A percentile compares a stretch with the other conserved stretches of the same genome.
These are phyloP conservation scores for Phialemoniopsis sp. DNA, from an alignment of 2,329 filamentous ascomycete species.

Conservation along the genomic window DNA sequence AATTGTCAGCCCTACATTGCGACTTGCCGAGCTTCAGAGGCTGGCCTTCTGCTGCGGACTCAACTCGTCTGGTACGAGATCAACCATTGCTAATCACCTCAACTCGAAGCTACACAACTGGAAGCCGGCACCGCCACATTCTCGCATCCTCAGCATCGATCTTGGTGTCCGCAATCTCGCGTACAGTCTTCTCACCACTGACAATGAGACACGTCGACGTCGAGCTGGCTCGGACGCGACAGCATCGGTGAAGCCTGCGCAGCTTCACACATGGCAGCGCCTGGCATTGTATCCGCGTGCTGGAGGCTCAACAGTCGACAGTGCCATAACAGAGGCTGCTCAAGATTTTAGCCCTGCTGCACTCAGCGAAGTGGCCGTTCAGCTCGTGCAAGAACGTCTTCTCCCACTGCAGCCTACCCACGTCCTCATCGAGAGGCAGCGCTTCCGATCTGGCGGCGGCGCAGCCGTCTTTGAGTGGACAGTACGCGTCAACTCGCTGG, in stretches of 20 bases:
- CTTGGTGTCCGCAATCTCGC: constrained; percentile 82
- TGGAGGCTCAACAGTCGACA: neutral
- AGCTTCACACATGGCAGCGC: constrained; percentile 18
- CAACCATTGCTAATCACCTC: constrained; percentile 47
- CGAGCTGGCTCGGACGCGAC: neutral
- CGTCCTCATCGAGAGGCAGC: constrained; percentile 64
- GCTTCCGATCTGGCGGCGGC: constrained; percentile 58
- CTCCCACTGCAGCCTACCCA: constrained; percentile 56
- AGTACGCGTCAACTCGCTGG: constrained; percentile 74
- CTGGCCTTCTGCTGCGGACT: constrained; percentile 59
- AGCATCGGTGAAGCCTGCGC: constrained; percentile 12
- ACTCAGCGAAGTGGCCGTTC: constrained; percentile 26
- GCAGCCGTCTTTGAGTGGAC: constrained; percentile 77
- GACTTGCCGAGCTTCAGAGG: constrained; percentile 45
- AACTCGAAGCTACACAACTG: constrained; percentile 11
- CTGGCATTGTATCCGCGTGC: constrained; percentile 10
- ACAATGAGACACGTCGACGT: neutral
- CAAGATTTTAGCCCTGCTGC: constrained; percentile 24
- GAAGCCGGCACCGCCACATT: constrained; percentile 12
- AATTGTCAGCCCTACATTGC: no score
- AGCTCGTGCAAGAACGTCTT: constrained; percentile 27
- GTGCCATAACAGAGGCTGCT: neutral
- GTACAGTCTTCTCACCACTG: constrained; percentile 54
- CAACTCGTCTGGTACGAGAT: constrained; percentile 55
- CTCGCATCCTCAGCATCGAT: constrained; percentile 71